Evolutionary conservation across 352 stramenopile species (phyloP).

Genomic region (Peronospora tabacina): DNA sequence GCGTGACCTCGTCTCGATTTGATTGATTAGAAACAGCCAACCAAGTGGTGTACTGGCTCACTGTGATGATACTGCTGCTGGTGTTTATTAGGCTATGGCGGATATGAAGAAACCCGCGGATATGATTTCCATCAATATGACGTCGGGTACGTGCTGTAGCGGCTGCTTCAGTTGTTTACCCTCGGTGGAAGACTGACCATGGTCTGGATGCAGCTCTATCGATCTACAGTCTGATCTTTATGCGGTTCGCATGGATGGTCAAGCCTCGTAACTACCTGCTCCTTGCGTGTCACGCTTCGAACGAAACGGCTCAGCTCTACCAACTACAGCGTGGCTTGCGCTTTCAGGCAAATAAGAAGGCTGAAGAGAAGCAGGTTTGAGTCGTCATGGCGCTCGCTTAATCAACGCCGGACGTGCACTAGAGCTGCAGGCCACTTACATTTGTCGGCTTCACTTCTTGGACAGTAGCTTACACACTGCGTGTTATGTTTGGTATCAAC

Average conservation of each 20-base stretch:
- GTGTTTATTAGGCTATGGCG: constrained; percentile 45
- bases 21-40: background rate
- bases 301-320: constrained; percentile 77
- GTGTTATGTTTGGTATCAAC: constrained; percentile 17
- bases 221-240: constrained; percentile 85
- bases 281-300: constrained; percentile 75
- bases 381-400: constrained; percentile 5
- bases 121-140: constrained; percentile 86
- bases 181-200: no score
- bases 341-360: constrained; percentile 32
- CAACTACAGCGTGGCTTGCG: constrained; percentile 63
- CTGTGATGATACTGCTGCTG: constrained; percentile 1
- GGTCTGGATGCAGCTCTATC: constrained; percentile 42
- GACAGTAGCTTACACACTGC: constrained; percentile 7
- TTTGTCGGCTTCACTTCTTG: constrained; percentile 7
- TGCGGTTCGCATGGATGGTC: constrained; percentile 86
- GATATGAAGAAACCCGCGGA: constrained; percentile 82
- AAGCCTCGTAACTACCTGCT: constrained; percentile 84
- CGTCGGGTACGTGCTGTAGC: constrained; percentile 38
- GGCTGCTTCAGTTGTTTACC: no score
- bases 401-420: constrained; percentile 6
- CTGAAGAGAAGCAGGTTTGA: constrained; percentile 24
- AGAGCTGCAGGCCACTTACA: background rate
- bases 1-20: constrained; percentile 11
- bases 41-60: constrained; percentile 1